A percentile compares a stretch with the other conserved stretches of the same genome.
These are phyloP conservation scores for Phytophthora pisi DNA, from an alignment of 352 stramenopile genomes.

Conservation along the genomic window DNA sequence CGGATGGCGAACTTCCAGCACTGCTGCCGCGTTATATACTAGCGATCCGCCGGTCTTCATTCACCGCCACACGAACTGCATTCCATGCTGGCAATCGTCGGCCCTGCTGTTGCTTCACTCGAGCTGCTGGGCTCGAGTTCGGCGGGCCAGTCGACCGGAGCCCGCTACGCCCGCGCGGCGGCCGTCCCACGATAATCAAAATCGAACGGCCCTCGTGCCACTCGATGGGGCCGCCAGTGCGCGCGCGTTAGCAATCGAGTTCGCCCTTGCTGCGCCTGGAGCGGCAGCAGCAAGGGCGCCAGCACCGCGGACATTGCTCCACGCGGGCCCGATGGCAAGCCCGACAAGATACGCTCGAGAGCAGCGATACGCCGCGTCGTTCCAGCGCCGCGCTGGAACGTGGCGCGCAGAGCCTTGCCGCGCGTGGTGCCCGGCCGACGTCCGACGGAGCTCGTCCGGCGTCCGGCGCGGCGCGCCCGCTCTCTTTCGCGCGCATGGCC, in stretches of 20 bases:
- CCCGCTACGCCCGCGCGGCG: slow-evolving; percentile 8
- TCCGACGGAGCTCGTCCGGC: neutral
- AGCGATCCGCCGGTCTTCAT: too few species aligned
- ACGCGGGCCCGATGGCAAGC: neutral
- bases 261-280: neutral
- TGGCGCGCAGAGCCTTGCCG: slow-evolving; percentile 18
- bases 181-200: slow-evolving; percentile 30
- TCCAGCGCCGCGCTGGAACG: slow-evolving; percentile 20
- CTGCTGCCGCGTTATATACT: neutral
- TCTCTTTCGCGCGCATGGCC: slow-evolving; percentile 12
- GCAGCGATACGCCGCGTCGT: neutral
- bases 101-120: neutral
- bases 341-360: slow-evolving; percentile 1
- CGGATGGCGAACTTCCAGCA: neutral
- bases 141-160: neutral
- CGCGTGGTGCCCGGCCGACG: too few species aligned
- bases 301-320: neutral
- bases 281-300: neutral
- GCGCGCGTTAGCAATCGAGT: slow-evolving; percentile 12
- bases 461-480: neutral
- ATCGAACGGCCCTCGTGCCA: slow-evolving; percentile 17
- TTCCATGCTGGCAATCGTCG: neutral
- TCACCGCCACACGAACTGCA: too few species aligned
- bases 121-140: slow-evolving; percentile 1
- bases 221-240: neutral